A percentile compares a stretch with the other conserved stretches of the same genome.
phyloP scores from a whole-genome alignment of 1,139 yeast genomes.

The Yamadazyma conglobata region DNA sequence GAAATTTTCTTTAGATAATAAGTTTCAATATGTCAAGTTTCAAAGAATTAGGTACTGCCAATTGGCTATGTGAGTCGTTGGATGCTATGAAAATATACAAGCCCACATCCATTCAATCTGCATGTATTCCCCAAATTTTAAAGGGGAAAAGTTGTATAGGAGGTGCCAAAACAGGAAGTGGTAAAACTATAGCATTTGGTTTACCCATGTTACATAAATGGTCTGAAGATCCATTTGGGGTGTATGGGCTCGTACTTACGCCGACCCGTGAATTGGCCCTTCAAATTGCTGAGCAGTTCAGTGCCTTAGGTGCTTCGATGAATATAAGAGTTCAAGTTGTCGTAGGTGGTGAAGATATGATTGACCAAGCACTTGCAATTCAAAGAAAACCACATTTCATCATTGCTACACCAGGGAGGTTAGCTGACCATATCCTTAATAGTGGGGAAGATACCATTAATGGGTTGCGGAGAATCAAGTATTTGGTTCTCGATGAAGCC shows the following conservation, averaged over 20 bases:
- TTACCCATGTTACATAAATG: constrained; percentile 92
- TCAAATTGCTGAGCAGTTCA: constrained; percentile 95
- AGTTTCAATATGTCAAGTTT: constrained; percentile 29
- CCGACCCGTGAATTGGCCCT: constrained; percentile 96
- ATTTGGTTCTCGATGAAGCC: constrained; percentile 91
- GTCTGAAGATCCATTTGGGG: constrained; percentile 94
- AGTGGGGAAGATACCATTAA: constrained; percentile 86
- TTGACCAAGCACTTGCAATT: constrained; percentile 76
- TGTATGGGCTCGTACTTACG: constrained; percentile 82
- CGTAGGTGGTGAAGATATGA: constrained; percentile 95
- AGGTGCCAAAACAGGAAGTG: constrained; percentile 98
- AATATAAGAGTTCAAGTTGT: constrained; percentile 76
- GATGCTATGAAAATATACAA: constrained; percentile 73
- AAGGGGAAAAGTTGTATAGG: constrained; percentile 91
- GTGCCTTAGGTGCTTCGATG: constrained; percentile 88
- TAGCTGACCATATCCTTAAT: constrained; percentile 86
- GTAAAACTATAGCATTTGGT: constrained; percentile 96
- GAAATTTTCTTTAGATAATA: background rate
- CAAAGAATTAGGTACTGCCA: constrained; percentile 68
- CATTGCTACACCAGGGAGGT: constrained; percentile 95
- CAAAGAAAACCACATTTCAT: constrained; percentile 89
- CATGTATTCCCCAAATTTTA: constrained; percentile 84
- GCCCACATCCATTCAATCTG: constrained; percentile 85
- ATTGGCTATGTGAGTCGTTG: constrained; percentile 83
- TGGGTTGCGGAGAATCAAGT: constrained; percentile 75